Percentiles rank a stretch among this genome's conserved stretches.
phyloP scores from a whole-genome alignment of 2,329 filamentous ascomycete genomes.

The Trichoderma asperellum region DNA sequence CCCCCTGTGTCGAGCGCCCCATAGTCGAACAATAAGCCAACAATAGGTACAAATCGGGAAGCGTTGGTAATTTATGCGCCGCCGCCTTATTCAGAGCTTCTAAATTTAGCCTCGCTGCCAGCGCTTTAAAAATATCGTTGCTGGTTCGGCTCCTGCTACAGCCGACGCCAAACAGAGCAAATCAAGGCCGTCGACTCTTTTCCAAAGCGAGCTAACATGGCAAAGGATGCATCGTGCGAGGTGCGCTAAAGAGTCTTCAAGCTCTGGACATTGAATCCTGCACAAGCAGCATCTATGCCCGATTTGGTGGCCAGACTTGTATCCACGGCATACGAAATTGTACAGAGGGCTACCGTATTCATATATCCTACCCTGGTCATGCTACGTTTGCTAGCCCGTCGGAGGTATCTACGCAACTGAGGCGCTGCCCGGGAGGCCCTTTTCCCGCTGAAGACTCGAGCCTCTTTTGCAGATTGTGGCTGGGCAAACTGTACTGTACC shows the following conservation, averaged over 20 bases:
- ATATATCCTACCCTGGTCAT: not conserved
- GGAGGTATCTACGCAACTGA: not conserved
- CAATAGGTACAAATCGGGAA: not conserved
- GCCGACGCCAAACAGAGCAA: not conserved
- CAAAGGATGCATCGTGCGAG: not conserved
- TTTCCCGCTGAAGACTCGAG: not conserved
- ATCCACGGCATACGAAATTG: not conserved
- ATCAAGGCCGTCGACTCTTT: not conserved
- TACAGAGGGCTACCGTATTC: not conserved
- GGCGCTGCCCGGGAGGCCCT: slow-evolving; percentile 1
- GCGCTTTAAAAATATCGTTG: slow-evolving; percentile 13
- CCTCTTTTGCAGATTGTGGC: not conserved
- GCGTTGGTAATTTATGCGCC: not conserved
- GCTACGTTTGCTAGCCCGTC: not conserved
- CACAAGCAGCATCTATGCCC: not conserved
- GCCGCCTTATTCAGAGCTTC: slow-evolving; percentile 12
- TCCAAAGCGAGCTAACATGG: not conserved
- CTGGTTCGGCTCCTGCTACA: not conserved
- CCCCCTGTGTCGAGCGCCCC: not conserved
- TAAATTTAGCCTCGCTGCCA: slow-evolving; percentile 6
- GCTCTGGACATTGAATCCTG: not conserved
- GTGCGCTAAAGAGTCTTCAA: not conserved
- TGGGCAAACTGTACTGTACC: slow-evolving; percentile 14
- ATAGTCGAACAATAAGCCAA: not conserved
- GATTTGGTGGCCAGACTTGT: not conserved